Conservation (phyloP, 192 early-diverging fungal species). For the Pilobolus umbonatus region DNA sequence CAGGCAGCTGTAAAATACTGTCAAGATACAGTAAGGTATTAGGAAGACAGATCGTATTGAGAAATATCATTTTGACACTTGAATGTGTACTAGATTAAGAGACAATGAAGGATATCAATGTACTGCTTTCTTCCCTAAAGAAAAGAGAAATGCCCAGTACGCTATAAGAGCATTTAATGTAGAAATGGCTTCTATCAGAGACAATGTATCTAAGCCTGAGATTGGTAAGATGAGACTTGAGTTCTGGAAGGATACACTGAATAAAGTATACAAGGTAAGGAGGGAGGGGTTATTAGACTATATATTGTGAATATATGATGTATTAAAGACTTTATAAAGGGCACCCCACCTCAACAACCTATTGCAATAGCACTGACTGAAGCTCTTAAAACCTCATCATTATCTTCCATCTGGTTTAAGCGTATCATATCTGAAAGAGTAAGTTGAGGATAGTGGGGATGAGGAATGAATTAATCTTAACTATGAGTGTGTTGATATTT, state of each 20-base stretch:
- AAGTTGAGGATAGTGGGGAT: neutral
- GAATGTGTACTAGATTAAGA: constrained; percentile 32
- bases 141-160: constrained; percentile 61
- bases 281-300: neutral
- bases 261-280: constrained; percentile 55
- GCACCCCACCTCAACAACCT: constrained; percentile 70
- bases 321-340: constrained; percentile 34
- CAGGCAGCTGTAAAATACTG: constrained; percentile 14
- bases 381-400: constrained; percentile 45
- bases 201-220: constrained; percentile 58
- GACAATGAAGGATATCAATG: constrained; percentile 81
- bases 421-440: constrained; percentile 69
- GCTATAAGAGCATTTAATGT: constrained; percentile 87
- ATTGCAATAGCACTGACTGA: constrained; percentile 65
- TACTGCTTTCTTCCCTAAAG: constrained; percentile 70
- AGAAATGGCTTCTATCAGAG: constrained; percentile 77
- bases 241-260: constrained; percentile 87
- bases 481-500: neutral
- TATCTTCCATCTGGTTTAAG: constrained; percentile 78
- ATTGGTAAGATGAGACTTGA: constrained; percentile 79
- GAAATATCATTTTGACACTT: neutral
- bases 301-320: neutral
- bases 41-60: too few species aligned
- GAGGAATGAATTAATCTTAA: neutral
- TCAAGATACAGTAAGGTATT: constrained; percentile 17